These are phyloP conservation scores for Leccinellum luteum DNA, from an alignment of 768 basidiomycete species.

Conservation along the genomic window DNA sequence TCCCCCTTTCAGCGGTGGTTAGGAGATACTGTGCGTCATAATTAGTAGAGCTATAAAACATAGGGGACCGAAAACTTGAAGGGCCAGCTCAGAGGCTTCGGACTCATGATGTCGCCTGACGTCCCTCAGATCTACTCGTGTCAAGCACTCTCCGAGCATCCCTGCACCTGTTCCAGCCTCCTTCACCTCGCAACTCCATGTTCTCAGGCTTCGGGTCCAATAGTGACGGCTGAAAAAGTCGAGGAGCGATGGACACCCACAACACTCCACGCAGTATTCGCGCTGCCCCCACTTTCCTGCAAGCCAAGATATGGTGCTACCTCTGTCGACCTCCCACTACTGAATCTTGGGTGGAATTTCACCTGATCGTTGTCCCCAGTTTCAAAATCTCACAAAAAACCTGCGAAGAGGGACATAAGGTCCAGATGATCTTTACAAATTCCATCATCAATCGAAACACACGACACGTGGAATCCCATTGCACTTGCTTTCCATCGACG, in stretches of 20 bases:
- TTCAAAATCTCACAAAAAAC: background rate
- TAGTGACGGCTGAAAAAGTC: background rate
- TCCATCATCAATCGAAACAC: background rate
- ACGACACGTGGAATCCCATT: conserved; percentile 2
- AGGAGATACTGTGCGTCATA: no score
- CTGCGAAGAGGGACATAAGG: background rate
- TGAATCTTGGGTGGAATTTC: conserved; percentile 15
- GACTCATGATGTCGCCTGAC: no score
- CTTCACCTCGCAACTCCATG: background rate
- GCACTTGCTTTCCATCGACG: conserved; percentile 10
- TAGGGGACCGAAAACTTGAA: no score
- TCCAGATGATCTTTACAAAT: background rate
- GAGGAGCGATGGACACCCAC: conserved; percentile 18
- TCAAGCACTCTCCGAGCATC: background rate
- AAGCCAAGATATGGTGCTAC: background rate
- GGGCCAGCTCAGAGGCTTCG: no score
- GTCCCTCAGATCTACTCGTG: no score
- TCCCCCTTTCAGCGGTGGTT: no score
- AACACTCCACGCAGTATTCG: conserved; percentile 7
- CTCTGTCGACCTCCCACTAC: conserved; percentile 12
- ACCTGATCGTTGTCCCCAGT: conserved; percentile 9
- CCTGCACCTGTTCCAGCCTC: background rate
- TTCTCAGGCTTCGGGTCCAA: background rate
- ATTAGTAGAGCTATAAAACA: no score
- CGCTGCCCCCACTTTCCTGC: background rate